Evolutionary conservation across 1,139 yeast genomes (phyloP), one percentile per base, ranked within the genome.

Genomic region (Hemisphaericaspora subhashii): DNA sequence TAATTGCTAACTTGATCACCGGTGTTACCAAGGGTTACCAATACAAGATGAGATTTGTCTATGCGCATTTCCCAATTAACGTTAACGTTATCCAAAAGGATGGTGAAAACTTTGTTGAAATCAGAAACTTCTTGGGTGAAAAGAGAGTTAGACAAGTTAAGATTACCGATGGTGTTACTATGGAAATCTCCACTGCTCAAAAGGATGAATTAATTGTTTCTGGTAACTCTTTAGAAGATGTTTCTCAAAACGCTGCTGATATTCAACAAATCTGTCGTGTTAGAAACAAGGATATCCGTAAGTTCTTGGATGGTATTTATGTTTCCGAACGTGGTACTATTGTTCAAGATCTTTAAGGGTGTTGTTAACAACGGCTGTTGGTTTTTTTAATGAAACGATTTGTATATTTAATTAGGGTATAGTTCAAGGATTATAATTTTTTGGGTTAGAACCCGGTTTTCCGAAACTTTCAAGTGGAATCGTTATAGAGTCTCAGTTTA

Each of bases 21-120:
- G 98, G 99, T 86, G 98, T 92, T 67, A 92, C 98, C 72, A 85
- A 85, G 81, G 98, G 98, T 74, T 92, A 78, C 95, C 83, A 86
- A 78, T 92, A 92, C 95, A 92, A 92, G 89, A 84, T 92, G 96
- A 88, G 98, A 82, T 90, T 89, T 74, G 98, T 92, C 57, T 94
- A 92, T 71, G 99, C 98, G 84, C 98, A 94, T 87, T 92, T 92
- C 96, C 99, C 98, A 72, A 94, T 94, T 77, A 92, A 94, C 76
- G 97, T 92, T 60, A 92, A 90, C 81, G 70, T 83, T 55, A 67
- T 83, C 62, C 84, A 87, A 59, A 73, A 79, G 60, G 86, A 88
- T 43, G 90, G 89, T 62, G 74, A 80, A 50, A 73, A 78, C 53
- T 80, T 64, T 65, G 86, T 90, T 62, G 98, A 92, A 79, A 90